Evolutionary conservation across 1,284 basidiomycete genomes (phyloP).

Genomic region (Lignosus rhinocerotis): DNA sequence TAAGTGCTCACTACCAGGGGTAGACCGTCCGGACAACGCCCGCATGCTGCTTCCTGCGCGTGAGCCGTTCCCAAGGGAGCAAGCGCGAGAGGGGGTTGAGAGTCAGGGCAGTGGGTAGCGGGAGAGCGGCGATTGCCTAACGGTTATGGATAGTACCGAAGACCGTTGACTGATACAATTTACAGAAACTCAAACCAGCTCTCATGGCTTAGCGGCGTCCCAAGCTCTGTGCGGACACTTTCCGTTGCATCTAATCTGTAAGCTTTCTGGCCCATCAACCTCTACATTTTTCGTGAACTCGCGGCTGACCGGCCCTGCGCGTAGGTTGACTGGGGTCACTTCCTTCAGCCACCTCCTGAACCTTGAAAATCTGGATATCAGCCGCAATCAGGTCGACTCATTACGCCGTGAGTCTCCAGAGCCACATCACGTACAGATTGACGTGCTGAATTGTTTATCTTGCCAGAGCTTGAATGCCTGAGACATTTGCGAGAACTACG

Average conservation of each 20-base stretch:
- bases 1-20: slow-evolving; percentile 41
- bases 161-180: slow-evolving; percentile 7
- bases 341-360: slow-evolving; percentile 88
- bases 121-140: background rate
- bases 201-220: slow-evolving; percentile 87
- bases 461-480: slow-evolving; percentile 78
- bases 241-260: slow-evolving; percentile 80
- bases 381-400: slow-evolving; percentile 87
- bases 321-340: slow-evolving; percentile 79
- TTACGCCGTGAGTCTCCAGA: slow-evolving; percentile 67
- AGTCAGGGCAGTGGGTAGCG: background rate
- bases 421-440: background rate
- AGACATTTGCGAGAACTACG: slow-evolving; percentile 87
- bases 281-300: slow-evolving; percentile 3
- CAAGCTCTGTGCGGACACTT: slow-evolving; percentile 75
- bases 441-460: slow-evolving; percentile 12
- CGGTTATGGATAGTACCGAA: slow-evolving; percentile 10
- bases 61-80: slow-evolving; percentile 10
- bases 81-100: slow-evolving; percentile 3
- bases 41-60: background rate
- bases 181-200: slow-evolving; percentile 81
- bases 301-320: background rate
- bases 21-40: no score
- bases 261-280: slow-evolving; percentile 25
- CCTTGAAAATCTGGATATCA: slow-evolving; percentile 90